Conservation (phyloP, 305 asterid genomes). For the Fraxinus velutina region DNA sequence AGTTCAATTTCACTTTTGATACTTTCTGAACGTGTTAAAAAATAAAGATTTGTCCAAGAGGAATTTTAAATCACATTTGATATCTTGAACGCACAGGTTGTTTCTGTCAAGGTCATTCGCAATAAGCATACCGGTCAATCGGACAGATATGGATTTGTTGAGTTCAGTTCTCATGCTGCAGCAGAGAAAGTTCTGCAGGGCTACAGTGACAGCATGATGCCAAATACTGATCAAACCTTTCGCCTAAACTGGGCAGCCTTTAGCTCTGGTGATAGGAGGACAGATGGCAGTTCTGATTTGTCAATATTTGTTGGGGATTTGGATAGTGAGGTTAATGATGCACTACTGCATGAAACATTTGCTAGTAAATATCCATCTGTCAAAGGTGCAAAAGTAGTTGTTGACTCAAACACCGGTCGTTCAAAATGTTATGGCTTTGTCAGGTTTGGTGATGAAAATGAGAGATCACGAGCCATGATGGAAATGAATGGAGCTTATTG, state of each 20-base stretch:
- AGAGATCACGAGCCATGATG: slow-evolving; percentile 73
- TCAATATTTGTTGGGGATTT: slow-evolving; percentile 95
- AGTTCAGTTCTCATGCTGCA: slow-evolving; percentile 67
- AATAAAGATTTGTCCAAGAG: not conserved
- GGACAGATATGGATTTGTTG: slow-evolving; percentile 88
- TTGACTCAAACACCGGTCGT: slow-evolving; percentile 82
- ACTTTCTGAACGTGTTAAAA: not conserved
- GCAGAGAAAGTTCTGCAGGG: slow-evolving; percentile 82
- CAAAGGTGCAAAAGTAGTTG: slow-evolving; percentile 89
- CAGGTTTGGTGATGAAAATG: slow-evolving; percentile 86
- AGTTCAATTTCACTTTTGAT: not conserved
- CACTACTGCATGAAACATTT: slow-evolving; percentile 73
- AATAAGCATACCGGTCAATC: slow-evolving; percentile 96
- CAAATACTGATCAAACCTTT: slow-evolving; percentile 75
- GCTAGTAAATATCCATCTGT: slow-evolving; percentile 80
- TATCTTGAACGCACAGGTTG: slow-evolving; percentile 43
- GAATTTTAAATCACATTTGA: not conserved
- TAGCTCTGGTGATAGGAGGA: slow-evolving; percentile 80
- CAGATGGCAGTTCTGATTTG: slow-evolving; percentile 72
- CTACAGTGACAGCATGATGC: slow-evolving; percentile 71
- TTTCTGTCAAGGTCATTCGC: slow-evolving; percentile 84
- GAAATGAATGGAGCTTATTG: slow-evolving; percentile 93
- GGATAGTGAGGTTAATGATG: slow-evolving; percentile 86
- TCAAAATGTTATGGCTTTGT: slow-evolving; percentile 96
- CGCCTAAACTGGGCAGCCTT: slow-evolving; percentile 97